phyloP scores from a whole-genome alignment of 306 rosid genomes.

The Lathyrus tuberosus region DNA sequence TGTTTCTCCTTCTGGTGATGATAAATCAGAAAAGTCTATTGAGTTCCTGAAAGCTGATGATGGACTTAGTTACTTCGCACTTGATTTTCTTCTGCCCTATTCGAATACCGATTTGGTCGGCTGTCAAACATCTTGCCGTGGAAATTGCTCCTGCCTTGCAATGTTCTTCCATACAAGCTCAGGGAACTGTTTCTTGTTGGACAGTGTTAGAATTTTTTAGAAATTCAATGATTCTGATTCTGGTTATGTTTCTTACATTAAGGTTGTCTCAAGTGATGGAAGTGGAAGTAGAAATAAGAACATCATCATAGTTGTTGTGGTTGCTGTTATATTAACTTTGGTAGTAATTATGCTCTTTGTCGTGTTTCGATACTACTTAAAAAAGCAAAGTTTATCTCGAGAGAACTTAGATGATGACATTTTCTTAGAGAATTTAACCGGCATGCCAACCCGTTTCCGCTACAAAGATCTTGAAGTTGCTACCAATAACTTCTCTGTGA shows the following conservation, averaged over 20 bases:
- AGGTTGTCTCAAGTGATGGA: too few relatives aligned
- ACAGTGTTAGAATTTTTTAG: too few relatives aligned
- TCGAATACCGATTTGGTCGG: too few relatives aligned
- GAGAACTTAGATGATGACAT: slow-evolving; percentile 66
- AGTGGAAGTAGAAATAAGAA: slow-evolving; percentile 46
- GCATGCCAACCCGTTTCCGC: slow-evolving; percentile 76
- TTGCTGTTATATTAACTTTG: slow-evolving; percentile 53
- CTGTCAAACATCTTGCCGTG: too few relatives aligned
- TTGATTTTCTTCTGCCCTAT: slow-evolving; percentile 42
- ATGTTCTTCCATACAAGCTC: too few relatives aligned
- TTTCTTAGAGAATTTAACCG: slow-evolving; percentile 42
- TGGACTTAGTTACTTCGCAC: slow-evolving; percentile 66
- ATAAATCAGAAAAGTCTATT: slow-evolving; percentile 35
- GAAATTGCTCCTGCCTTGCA: too few relatives aligned
- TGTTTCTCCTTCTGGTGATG: slow-evolving; percentile 62
- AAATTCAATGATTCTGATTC: too few relatives aligned
- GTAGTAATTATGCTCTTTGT: slow-evolving; percentile 44
- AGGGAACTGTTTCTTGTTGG: too few relatives aligned
- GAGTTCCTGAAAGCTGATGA: slow-evolving; percentile 57
- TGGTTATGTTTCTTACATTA: too few relatives aligned
- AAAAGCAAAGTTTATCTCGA: slow-evolving; percentile 42
- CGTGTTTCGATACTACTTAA: slow-evolving; percentile 52
- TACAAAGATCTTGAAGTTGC: too few relatives aligned
- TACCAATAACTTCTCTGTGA: too few relatives aligned
- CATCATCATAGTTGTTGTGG: slow-evolving; percentile 51